A percentile compares a stretch with the other conserved stretches of the same genome.
phyloP scores from a whole-genome alignment of 202 grass and related monocot genomes.

The Digitaria exilis region DNA sequence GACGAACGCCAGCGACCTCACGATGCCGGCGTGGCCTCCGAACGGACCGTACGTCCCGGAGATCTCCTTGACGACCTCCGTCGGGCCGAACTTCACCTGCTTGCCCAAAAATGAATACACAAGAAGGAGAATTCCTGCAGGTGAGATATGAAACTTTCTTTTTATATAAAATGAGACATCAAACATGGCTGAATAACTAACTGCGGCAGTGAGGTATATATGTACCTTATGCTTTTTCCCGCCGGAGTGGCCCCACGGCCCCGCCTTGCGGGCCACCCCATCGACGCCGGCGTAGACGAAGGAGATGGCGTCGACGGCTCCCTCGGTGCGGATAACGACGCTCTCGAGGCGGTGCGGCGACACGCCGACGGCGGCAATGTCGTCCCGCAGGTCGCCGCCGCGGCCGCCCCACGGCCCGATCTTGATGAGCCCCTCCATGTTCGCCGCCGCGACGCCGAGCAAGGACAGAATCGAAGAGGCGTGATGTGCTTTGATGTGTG shows the following conservation, averaged over 20 bases:
- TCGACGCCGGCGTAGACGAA: slow-evolving; percentile 21
- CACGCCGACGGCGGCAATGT: not conserved
- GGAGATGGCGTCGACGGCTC: slow-evolving; percentile 7
- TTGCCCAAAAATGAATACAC: not conserved
- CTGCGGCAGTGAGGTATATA: too few species aligned
- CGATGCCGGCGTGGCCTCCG: not conserved
- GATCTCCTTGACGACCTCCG: not conserved
- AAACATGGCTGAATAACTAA: too few species aligned
- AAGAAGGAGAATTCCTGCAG: too few species aligned
- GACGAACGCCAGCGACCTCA: slow-evolving; percentile 19
- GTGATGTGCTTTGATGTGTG: too few species aligned
- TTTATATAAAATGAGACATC: not conserved
- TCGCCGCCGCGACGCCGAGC: too few species aligned
- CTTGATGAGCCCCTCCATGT: slow-evolving; percentile 26
- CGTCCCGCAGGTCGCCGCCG: not conserved
- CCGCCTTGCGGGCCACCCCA: not conserved
- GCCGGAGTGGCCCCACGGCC: too few species aligned
- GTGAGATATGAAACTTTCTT: too few species aligned
- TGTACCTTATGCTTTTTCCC: too few species aligned
- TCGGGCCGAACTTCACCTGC: not conserved
- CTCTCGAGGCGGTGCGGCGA: slow-evolving; percentile 1
- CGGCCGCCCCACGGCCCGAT: slow-evolving; percentile 19
- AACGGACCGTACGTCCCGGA: not conserved
- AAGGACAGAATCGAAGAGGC: too few species aligned
- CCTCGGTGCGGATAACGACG: not conserved